Percentiles rank a stretch among this genome's conserved stretches.
phyloP scores from a whole-genome alignment of 352 stramenopile species.

The Phytophthora brassicae region DNA sequence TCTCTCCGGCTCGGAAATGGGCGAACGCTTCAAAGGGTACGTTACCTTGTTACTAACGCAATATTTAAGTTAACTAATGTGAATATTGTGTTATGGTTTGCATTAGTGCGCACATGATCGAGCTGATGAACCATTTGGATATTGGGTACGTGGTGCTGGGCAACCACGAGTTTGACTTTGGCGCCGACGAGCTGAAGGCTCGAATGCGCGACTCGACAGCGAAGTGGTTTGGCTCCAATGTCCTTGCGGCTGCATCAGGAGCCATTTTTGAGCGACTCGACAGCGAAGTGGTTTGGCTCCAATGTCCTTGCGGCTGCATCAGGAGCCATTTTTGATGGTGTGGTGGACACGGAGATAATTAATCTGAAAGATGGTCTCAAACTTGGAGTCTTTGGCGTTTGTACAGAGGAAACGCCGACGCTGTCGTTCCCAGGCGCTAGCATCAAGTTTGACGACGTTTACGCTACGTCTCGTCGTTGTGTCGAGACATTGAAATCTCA shows the following conservation, averaged over 20 bases:
- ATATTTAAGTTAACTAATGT: slow-evolving; percentile 2
- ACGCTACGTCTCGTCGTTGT: slow-evolving; percentile 48
- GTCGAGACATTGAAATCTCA: slow-evolving; percentile 59
- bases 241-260: slow-evolving; percentile 42
- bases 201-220: slow-evolving; percentile 64
- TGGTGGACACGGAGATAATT: slow-evolving; percentile 60
- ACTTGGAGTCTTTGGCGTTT: slow-evolving; percentile 72
- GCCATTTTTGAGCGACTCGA: slow-evolving; percentile 46
- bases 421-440: slow-evolving; percentile 42
- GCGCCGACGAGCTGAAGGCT: slow-evolving; percentile 44
- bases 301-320: slow-evolving; percentile 58
- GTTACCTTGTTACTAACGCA: neutral
- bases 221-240: slow-evolving; percentile 80
- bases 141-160: slow-evolving; percentile 78
- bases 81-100: neutral
- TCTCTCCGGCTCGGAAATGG: slow-evolving; percentile 67
- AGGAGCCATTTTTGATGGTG: slow-evolving; percentile 32
- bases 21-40: slow-evolving; percentile 64
- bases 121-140: slow-evolving; percentile 70
- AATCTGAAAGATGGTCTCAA: slow-evolving; percentile 51
- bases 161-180: slow-evolving; percentile 86
- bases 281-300: slow-evolving; percentile 75
- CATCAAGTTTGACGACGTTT: slow-evolving; percentile 56
- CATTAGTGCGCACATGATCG: slow-evolving; percentile 79
- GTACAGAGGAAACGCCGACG: slow-evolving; percentile 62